phyloP scores from a whole-genome alignment of 2,329 filamentous ascomycete genomes.

The Hypomyces rosellus region DNA sequence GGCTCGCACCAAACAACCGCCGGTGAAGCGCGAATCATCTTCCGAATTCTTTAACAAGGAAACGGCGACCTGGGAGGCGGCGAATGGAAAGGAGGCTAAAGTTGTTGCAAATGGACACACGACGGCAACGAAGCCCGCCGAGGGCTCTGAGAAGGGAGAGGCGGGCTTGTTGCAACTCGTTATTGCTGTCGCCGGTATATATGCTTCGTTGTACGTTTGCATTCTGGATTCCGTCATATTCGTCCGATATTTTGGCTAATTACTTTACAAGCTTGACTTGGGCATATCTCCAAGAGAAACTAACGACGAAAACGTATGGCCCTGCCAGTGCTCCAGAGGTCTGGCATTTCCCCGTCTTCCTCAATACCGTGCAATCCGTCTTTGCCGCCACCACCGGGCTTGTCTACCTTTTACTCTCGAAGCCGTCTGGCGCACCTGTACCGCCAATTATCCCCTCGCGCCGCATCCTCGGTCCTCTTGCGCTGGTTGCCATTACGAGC shows the following conservation, averaged over 20 bases:
- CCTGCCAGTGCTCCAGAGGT: constrained; percentile 57
- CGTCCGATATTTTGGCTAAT: neutral
- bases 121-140: constrained; percentile 19
- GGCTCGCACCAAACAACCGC: constrained; percentile 66
- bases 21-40: constrained; percentile 59
- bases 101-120: constrained; percentile 20
- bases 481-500: constrained; percentile 79
- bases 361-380: constrained; percentile 91
- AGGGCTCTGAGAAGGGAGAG: constrained; percentile 34
- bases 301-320: constrained; percentile 87
- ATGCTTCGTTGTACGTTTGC: constrained; percentile 78
- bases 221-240: neutral
- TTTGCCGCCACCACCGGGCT: constrained; percentile 81
- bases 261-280: constrained; percentile 62
- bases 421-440: constrained; percentile 35
- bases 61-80: constrained; percentile 31
- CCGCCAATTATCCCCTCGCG: constrained; percentile 70
- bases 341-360: constrained; percentile 89
- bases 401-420: constrained; percentile 68
- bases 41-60: constrained; percentile 56
- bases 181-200: constrained; percentile 89
- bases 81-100: constrained; percentile 23
- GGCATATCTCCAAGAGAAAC: constrained; percentile 94
- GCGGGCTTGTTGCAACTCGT: constrained; percentile 69
- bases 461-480: constrained; percentile 68